Percentiles rank a stretch among this genome's conserved stretches.
Conservation (phyloP, 78 protist species). For the Emiliania huxleyi region DNA sequence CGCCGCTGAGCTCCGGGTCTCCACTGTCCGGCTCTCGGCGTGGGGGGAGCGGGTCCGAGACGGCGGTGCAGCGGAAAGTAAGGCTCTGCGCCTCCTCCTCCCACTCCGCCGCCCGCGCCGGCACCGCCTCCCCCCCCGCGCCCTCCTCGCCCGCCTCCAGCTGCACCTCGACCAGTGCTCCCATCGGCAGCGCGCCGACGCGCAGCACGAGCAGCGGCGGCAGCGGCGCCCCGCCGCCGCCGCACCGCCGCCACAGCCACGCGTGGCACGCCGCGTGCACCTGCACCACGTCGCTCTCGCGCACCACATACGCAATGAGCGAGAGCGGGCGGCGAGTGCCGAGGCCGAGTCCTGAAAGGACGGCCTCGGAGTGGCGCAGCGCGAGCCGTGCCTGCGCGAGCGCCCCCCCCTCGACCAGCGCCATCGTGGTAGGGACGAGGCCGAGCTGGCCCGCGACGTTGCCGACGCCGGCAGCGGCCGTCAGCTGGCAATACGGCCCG, state of each 20-base stretch:
- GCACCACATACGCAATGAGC: not conserved
- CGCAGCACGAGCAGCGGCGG: not conserved
- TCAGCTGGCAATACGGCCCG: slow-evolving; percentile 54
- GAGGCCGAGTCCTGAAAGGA: not conserved
- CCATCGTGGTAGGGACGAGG: slow-evolving; percentile 13
- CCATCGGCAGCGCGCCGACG: slow-evolving; percentile 6
- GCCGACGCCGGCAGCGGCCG: not conserved
- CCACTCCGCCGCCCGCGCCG: not conserved
- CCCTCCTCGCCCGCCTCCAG: not conserved
- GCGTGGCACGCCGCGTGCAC: too few species aligned
- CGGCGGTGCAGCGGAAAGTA: not conserved
- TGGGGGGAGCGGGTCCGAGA: too few species aligned
- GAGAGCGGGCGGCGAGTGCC: not conserved
- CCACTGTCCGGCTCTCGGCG: too few species aligned
- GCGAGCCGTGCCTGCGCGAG: not conserved
- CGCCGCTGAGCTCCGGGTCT: too few species aligned
- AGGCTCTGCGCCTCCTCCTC: not conserved
- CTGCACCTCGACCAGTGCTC: not conserved
- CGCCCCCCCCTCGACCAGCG: not conserved
- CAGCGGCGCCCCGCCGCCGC: not conserved
- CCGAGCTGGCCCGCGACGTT: slow-evolving; percentile 12
- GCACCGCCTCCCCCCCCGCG: too few species aligned
- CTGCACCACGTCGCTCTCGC: not conserved
- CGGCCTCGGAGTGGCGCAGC: not conserved
- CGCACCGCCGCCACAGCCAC: not conserved